Evolutionary conservation across 768 basidiomycete genomes (phyloP).

Genomic region (Lactifluus volemus): DNA sequence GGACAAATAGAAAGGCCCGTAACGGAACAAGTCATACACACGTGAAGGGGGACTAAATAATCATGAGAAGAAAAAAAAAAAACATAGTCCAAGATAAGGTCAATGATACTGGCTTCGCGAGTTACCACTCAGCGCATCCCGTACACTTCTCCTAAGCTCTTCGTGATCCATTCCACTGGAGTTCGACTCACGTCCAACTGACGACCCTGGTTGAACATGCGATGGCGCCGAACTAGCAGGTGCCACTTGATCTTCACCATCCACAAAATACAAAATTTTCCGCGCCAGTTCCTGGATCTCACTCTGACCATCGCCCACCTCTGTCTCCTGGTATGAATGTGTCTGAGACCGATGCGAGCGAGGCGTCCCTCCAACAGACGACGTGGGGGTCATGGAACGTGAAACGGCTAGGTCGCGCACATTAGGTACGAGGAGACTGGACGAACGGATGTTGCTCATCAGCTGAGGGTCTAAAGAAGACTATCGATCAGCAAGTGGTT

Average conservation of each 20-base stretch:
- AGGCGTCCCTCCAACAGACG: slow-evolving; percentile 62
- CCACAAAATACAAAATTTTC: slow-evolving; percentile 81
- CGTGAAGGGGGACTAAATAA: slow-evolving; percentile 9
- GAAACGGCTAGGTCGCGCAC: slow-evolving; percentile 78
- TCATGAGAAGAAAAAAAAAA: slow-evolving; percentile 3
- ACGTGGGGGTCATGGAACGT: slow-evolving; percentile 57
- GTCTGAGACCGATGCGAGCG: slow-evolving; percentile 57
- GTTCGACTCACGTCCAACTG: slow-evolving; percentile 49
- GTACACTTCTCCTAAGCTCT: slow-evolving; percentile 71
- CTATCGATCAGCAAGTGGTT: background rate
- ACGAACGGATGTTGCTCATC: slow-evolving; percentile 83
- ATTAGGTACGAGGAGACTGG: slow-evolving; percentile 71
- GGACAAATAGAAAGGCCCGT: background rate
- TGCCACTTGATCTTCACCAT: slow-evolving; percentile 57
- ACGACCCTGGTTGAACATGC: slow-evolving; percentile 62
- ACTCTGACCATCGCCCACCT: slow-evolving; percentile 79
- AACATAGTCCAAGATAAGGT: background rate
- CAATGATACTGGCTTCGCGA: slow-evolving; percentile 34
- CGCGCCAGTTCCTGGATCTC: slow-evolving; percentile 84
- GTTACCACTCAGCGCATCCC: slow-evolving; percentile 69
- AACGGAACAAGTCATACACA: slow-evolving; percentile 9
- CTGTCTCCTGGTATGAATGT: slow-evolving; percentile 75
- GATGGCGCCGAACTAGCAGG: slow-evolving; percentile 56
- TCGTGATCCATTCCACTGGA: slow-evolving; percentile 54
- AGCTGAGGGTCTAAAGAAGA: slow-evolving; percentile 65